Conservation (phyloP, 2,329 filamentous ascomycete genomes). For the Fusarium sp. region DNA sequence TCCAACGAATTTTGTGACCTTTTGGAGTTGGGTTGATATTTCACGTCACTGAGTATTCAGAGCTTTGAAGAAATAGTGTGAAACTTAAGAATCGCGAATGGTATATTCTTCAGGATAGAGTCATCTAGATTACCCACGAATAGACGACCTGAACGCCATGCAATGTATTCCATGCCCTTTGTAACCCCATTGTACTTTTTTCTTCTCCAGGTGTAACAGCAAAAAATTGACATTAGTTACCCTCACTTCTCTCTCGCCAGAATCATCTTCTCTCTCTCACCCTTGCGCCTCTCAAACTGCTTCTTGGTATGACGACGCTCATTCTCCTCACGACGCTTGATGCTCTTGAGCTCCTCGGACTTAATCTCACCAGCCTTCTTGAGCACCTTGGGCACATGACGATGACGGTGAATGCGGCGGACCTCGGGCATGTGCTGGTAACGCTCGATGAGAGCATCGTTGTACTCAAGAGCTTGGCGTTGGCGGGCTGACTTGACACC, state of each 20-base stretch:
- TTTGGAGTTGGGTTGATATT: not conserved
- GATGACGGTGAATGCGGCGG: conserved; percentile 88
- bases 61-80: not conserved
- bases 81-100: conserved; percentile 20
- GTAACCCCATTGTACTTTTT: conserved; percentile 38
- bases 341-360: conserved; percentile 85
- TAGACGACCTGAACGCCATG: conserved; percentile 53
- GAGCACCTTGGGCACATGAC: conserved; percentile 91
- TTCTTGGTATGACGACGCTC: conserved; percentile 92
- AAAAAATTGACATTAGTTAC: conserved; percentile 25
- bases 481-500: conserved; percentile 90
- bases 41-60: not conserved
- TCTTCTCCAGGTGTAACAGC: conserved; percentile 13
- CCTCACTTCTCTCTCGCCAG: conserved; percentile 73
- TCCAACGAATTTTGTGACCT: not conserved
- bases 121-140: conserved; percentile 42
- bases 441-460: conserved; percentile 84
- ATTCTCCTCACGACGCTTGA: conserved; percentile 95
- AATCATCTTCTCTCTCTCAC: conserved; percentile 94
- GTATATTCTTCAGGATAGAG: conserved; percentile 42
- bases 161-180: conserved; percentile 50
- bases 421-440: conserved; percentile 98
- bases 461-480: conserved; percentile 91
- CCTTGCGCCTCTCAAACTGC: conserved; percentile 79
- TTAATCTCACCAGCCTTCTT: conserved; percentile 99